phyloP scores from a whole-genome alignment of 306 rosid species.

The Castanospermum australe region DNA sequence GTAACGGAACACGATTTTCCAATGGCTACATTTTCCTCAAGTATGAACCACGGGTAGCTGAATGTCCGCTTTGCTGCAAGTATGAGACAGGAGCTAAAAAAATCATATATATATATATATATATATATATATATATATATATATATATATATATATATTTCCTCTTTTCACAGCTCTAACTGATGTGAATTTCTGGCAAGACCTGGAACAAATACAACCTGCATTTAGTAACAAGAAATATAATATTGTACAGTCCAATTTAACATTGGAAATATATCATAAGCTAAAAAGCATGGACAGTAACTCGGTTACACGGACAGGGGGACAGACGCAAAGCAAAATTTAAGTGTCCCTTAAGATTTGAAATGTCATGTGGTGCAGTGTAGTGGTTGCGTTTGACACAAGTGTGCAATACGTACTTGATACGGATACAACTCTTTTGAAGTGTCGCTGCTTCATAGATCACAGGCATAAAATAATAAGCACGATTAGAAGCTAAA shows the following conservation, averaged over 20 bases:
- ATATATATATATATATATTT: background rate
- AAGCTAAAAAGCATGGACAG: no score
- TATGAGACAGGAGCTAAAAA: background rate
- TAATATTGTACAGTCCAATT: background rate
- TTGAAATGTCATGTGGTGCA: no score
- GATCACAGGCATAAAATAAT: background rate
- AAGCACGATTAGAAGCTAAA: background rate
- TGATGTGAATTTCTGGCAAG: conserved; percentile 21
- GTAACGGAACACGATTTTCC: background rate
- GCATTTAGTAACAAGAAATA: background rate
- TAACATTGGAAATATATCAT: background rate
- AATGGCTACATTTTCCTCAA: conserved; percentile 14
- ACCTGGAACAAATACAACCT: conserved; percentile 24
- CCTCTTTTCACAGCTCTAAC: background rate
- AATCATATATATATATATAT: background rate
- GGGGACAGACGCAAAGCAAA: no score
- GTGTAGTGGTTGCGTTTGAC: no score
- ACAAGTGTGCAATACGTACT: no score
- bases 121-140: background rate
- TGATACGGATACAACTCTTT: no score
- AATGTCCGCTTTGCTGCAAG: background rate
- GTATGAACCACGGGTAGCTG: background rate
- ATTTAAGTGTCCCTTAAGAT: no score
- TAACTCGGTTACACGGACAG: no score
- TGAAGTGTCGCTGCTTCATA: no score